These are phyloP conservation scores for Plantago ovata DNA, from an alignment of 257 asterid genomes.

Conservation along the genomic window DNA sequence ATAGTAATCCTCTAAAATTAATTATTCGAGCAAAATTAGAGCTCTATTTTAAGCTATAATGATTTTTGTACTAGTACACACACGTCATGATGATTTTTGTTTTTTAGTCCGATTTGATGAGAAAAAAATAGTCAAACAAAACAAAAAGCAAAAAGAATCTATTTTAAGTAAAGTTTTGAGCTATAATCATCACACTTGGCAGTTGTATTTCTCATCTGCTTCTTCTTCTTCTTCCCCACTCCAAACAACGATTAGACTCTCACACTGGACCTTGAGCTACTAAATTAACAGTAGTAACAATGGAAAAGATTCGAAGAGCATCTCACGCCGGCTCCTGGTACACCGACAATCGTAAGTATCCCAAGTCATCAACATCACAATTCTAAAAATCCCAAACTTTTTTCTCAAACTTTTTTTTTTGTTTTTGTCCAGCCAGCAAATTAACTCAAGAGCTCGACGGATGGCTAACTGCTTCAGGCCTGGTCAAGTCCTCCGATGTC, in stretches of 20 bases:
- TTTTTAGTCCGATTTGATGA: no score
- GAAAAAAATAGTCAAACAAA: no score
- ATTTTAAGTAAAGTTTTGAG: no score
- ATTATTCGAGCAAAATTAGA: no score
- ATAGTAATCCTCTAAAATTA: no score
- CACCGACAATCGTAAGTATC: slow-evolving; percentile 78
- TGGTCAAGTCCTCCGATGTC: slow-evolving; percentile 65
- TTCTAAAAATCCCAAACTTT: not conserved
- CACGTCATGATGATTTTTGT: no score
- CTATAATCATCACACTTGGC: no score
- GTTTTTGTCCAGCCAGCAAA: slow-evolving; percentile 43
- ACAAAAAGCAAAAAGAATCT: no score
- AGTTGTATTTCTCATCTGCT: not conserved
- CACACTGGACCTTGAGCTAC: slow-evolving; percentile 9
- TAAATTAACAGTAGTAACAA: slow-evolving; percentile 40
- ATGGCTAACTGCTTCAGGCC: slow-evolving; percentile 69
- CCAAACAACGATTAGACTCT: slow-evolving; percentile 1
- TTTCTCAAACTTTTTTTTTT: not conserved
- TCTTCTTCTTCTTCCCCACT: no score
- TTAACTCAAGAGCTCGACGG: slow-evolving; percentile 80
- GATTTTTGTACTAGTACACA: no score
- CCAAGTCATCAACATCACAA: slow-evolving; percentile 2
- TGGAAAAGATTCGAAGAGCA: slow-evolving; percentile 81
- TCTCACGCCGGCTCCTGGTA: slow-evolving; percentile 99
- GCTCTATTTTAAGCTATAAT: no score